Percentiles rank a stretch among this genome's conserved stretches.
Evolutionary conservation across 495 filamentous ascomycete species (phyloP).

Genomic region (Rostrohypoxylon terebratum): DNA sequence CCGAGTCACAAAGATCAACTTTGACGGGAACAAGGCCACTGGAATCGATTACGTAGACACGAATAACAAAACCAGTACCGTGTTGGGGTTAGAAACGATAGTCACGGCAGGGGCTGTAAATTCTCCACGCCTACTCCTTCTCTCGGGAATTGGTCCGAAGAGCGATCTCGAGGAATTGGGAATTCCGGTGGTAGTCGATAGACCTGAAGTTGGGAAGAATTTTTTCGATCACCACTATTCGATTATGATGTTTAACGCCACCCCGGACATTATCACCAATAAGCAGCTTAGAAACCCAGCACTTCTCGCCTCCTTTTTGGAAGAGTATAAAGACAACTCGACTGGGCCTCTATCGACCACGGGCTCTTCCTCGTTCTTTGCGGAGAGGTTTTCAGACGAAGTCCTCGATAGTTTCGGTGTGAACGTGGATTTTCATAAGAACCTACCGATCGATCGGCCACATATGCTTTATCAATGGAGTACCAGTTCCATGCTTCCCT

Average conservation of each 20-base stretch:
- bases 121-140: conserved; percentile 65
- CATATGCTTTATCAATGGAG: conserved; percentile 28
- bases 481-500: conserved; percentile 4
- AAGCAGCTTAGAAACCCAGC: conserved; percentile 16
- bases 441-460: conserved; percentile 29
- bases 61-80: conserved; percentile 55
- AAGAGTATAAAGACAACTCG: conserved; percentile 26
- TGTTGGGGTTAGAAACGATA: conserved; percentile 65
- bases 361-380: conserved; percentile 24
- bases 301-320: conserved; percentile 13
- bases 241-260: conserved; percentile 30
- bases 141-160: conserved; percentile 66
- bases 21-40: conserved; percentile 48
- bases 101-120: conserved; percentile 64
- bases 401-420: conserved; percentile 27
- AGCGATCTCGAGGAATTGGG: conserved; percentile 57
- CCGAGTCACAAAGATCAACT: conserved; percentile 56
- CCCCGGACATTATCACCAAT: conserved; percentile 24
- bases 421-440: conserved; percentile 24
- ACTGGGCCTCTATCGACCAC: conserved; percentile 27
- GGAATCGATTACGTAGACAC: conserved; percentile 60
- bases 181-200: conserved; percentile 58
- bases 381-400: conserved; percentile 30
- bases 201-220: conserved; percentile 64
- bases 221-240: conserved; percentile 61